Evolutionary conservation across 805 yeast species (phyloP), one percentile per base, ranked within the genome.

Genomic region (Wickerhamomyces strasburgensis): DNA sequence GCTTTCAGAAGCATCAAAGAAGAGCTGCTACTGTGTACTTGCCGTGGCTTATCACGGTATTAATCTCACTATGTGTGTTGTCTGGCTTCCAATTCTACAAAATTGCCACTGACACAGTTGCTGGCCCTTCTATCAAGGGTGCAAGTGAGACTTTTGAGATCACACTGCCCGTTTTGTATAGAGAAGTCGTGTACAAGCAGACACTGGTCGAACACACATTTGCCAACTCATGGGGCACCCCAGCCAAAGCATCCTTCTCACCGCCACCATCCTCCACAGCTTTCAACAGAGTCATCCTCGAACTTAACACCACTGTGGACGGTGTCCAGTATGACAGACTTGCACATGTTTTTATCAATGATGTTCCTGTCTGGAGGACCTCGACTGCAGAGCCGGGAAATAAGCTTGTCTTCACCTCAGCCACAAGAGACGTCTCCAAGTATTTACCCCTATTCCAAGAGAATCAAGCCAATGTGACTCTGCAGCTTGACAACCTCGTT

Each of bases 351-450:
- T 80, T 71, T 48, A 57, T 83, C 23, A 68, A 69, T 39, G 84
- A 79, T 23, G 65, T 70, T 13, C 84, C 84, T 44, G 62, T 86
- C 27, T 86, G 95, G 95, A 73, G 95, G 58, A 78, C 86, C 1
- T 80, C 90, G 3, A 87, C 95, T 3, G 78, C 84, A 13, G 95
- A 86, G 58, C 95, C 95, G 1, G 72, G 72, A 39, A 59, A 80
- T 49, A 54, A 51, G 11, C 47, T 61, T 3, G 70, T 72, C 8
- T 72, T 65, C 45, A 73, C 83, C 18, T 50, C 58, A 5, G 61
- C 70, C 37, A 62, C 70, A 21, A 85, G 83, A 53, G 95, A 87
- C 54, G 70, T 84, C 1, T 68, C 88, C 3, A 55, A 62, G 13
- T 84, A 73, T 52, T 49, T 67, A 6, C 45, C 62, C 0, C 55